Evolutionary conservation across 1,284 basidiomycete genomes (phyloP).

Genomic region (Ceratobasidium papillatum): DNA sequence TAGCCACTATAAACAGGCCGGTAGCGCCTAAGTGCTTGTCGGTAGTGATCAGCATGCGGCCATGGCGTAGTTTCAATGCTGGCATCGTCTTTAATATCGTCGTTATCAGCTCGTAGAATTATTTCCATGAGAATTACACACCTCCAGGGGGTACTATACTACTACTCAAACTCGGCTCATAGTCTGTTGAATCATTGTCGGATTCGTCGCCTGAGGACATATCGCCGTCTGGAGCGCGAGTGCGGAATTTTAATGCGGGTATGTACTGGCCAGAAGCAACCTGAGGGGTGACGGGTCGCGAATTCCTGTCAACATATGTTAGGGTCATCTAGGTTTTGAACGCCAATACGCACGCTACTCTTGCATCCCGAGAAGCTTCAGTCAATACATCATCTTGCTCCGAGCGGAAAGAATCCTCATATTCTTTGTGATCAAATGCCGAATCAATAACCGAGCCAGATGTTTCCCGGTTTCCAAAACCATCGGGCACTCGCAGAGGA

Average conservation of each 20-base stretch:
- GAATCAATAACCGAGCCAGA: slow-evolving; percentile 7
- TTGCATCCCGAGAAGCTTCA: slow-evolving; percentile 71
- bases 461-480: neutral
- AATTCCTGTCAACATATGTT: slow-evolving; percentile 54
- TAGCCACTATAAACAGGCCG: slow-evolving; percentile 25
- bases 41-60: slow-evolving; percentile 42
- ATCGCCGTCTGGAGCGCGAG: slow-evolving; percentile 54
- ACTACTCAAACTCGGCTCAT: slow-evolving; percentile 35
- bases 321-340: slow-evolving; percentile 3
- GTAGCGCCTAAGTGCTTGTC: slow-evolving; percentile 41
- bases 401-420: slow-evolving; percentile 31
- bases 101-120: neutral
- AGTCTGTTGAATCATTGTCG: slow-evolving; percentile 60
- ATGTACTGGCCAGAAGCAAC: neutral
- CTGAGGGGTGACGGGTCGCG: slow-evolving; percentile 57
- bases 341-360: slow-evolving; percentile 62
- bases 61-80: slow-evolving; percentile 27
- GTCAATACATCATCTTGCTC: slow-evolving; percentile 62
- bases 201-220: slow-evolving; percentile 78
- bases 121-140: neutral
- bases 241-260: slow-evolving; percentile 22
- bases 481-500: slow-evolving; percentile 31
- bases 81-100: neutral
- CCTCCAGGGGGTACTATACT: slow-evolving; percentile 27
- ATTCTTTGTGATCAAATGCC: slow-evolving; percentile 29